Evolutionary conservation across 768 basidiomycete genomes (phyloP).

Genomic region (Agaricus sinodeliciosus): DNA sequence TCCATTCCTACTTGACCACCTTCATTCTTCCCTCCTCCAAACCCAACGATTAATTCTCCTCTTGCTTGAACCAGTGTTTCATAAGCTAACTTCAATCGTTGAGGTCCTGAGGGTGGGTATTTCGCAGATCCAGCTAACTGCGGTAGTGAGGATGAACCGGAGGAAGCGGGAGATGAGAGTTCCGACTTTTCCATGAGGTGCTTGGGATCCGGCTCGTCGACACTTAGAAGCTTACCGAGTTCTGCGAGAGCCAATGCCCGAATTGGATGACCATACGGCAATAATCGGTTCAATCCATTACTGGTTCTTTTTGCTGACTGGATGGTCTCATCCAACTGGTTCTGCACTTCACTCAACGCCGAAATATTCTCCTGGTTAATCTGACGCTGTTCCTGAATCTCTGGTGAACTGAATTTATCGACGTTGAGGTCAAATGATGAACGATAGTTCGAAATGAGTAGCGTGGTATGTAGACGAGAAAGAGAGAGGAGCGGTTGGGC

Average conservation of each 20-base stretch:
- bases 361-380: not conserved
- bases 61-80: conserved; percentile 59
- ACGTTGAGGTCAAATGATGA: conserved; percentile 13
- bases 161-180: not conserved
- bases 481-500: conserved; percentile 76
- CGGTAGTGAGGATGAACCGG: not conserved
- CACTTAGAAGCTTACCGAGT: conserved; percentile 72
- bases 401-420: conserved; percentile 21
- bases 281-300: conserved; percentile 45
- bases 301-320: conserved; percentile 47
- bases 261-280: conserved; percentile 67
- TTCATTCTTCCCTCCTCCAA: conserved; percentile 53
- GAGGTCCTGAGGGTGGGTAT: conserved; percentile 66
- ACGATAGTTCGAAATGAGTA: conserved; percentile 51
- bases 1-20: conserved; percentile 68
- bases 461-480: conserved; percentile 60
- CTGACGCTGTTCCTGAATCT: conserved; percentile 13
- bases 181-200: not conserved
- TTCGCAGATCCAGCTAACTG: conserved; percentile 10
- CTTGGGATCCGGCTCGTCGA: conserved; percentile 60
- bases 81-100: conserved; percentile 56
- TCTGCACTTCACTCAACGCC: conserved; percentile 30
- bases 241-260: conserved; percentile 72
- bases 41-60: conserved; percentile 59
- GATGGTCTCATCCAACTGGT: conserved; percentile 56